These are phyloP conservation scores for Tetrahymena borealis DNA, from an alignment of 73 alveolate genomes.

Conservation along the genomic window DNA sequence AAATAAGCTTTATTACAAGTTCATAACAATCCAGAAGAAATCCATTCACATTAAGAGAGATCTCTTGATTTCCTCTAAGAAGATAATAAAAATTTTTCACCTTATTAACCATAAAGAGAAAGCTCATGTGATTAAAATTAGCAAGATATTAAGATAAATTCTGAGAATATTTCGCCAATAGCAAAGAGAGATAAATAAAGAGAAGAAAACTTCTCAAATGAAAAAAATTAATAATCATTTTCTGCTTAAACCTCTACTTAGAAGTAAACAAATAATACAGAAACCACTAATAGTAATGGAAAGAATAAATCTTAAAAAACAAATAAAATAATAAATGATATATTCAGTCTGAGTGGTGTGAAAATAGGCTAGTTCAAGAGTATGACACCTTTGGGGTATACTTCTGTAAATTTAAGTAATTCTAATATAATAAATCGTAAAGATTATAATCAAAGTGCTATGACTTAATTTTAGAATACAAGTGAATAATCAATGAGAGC, in stretches of 20 bases:
- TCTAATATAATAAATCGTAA: not conserved
- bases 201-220: not conserved
- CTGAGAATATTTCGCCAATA: not conserved
- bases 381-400: not conserved
- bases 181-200: not conserved
- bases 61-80: not conserved
- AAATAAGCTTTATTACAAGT: too few species aligned
- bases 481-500: not conserved
- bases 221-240: not conserved
- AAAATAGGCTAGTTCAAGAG: not conserved
- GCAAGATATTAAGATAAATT: not conserved
- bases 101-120: not conserved
- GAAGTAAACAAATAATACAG: not conserved
- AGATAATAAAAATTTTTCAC: not conserved
- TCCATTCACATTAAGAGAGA: not conserved
- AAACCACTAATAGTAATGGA: not conserved
- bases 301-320: not conserved
- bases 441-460: not conserved
- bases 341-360: not conserved
- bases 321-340: not conserved
- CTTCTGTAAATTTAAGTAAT: not conserved
- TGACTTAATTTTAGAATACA: not conserved
- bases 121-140: not conserved
- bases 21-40: not conserved
- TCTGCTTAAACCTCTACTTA: not conserved